Evolutionary conservation across 2,329 filamentous ascomycete species (phyloP), one percentile per base, ranked within the genome.

Genomic region (Colletotrichum phormii): DNA sequence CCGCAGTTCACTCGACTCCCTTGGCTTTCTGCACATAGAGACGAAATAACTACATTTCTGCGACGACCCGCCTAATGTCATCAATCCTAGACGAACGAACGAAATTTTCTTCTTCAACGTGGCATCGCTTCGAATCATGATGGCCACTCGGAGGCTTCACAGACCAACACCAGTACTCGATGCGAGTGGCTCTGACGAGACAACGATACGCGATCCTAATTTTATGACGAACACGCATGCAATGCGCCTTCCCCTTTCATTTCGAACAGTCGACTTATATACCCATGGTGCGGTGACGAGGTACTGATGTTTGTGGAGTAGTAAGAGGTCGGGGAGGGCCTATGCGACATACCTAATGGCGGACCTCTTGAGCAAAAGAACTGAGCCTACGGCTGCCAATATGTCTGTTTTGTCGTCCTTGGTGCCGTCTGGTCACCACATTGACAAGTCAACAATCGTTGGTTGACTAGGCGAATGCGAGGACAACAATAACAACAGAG

Each of bases 221-320:
- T 75, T 75, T 78, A 76, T 67, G 64, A 78, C 73, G 75, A 79
- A 66, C 61, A 76, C 67, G 67, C 53, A 75, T 37, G 75, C 78
- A 75, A 60, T 75, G 74, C 31, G 75, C 79, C 76, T 78, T 79
- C 76, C 79, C 77, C 77, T 77, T 81, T 82, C 77, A 75, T 79
- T 81, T 82, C 79, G 77, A 75, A 79, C 79, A 74, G 79, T 79
- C 77, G 78, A 80, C 81, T 76, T 80, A 82, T 84, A 85, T 84
- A 85, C 83, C 83, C 81, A 76, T 76, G 64, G 63, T 59, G 74
- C 22, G 66, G 24, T 49, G 77, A 75, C 74, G 74, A 75, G 76
- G 74, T 76, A 79, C 78, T 79, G 61, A 61, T 68, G 53, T 81
- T 81, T 78, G 76, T 71, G 71, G 76, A 67, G 70, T 46, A 46